Conservation (phyloP, 2,329 filamentous ascomycete genomes). For the Monascus ruber region DNA sequence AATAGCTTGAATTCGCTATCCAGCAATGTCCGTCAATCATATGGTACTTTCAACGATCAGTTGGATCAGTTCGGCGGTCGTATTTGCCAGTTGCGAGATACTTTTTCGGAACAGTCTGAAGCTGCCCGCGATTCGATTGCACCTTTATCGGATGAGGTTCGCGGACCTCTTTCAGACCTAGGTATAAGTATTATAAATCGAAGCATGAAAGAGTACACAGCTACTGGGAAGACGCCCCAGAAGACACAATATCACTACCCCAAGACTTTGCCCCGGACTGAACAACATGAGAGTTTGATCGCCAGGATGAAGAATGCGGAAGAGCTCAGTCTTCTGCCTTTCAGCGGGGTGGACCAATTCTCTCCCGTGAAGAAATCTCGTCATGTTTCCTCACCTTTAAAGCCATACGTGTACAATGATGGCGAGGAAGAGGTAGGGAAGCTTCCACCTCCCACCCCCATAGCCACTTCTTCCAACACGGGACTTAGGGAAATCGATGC, state of each 20-base stretch:
- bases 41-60: conserved; percentile 57
- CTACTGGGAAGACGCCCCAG: conserved; percentile 77
- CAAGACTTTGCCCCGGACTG: conserved; percentile 64
- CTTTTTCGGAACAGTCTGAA: conserved; percentile 51
- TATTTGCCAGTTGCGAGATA: conserved; percentile 55
- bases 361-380: conserved; percentile 12
- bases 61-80: conserved; percentile 58
- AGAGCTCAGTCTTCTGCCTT: conserved; percentile 20
- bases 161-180: conserved; percentile 59
- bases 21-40: conserved; percentile 59
- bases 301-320: conserved; percentile 37
- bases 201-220: conserved; percentile 63
- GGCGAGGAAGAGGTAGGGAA: conserved; percentile 26
- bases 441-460: conserved; percentile 17
- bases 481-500: conserved; percentile 43
- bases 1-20: conserved; percentile 57
- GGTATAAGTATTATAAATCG: conserved; percentile 56
- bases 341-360: conserved; percentile 18
- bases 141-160: conserved; percentile 48
- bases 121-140: conserved; percentile 50
- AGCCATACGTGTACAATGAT: conserved; percentile 44
- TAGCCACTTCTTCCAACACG: conserved; percentile 24
- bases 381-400: conserved; percentile 32
- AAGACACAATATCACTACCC: conserved; percentile 75
- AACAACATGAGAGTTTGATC: conserved; percentile 47